Percentiles rank a stretch among this genome's conserved stretches.
phyloP scores from a whole-genome alignment of 352 stramenopile genomes.

The Phytopythium montanum region DNA sequence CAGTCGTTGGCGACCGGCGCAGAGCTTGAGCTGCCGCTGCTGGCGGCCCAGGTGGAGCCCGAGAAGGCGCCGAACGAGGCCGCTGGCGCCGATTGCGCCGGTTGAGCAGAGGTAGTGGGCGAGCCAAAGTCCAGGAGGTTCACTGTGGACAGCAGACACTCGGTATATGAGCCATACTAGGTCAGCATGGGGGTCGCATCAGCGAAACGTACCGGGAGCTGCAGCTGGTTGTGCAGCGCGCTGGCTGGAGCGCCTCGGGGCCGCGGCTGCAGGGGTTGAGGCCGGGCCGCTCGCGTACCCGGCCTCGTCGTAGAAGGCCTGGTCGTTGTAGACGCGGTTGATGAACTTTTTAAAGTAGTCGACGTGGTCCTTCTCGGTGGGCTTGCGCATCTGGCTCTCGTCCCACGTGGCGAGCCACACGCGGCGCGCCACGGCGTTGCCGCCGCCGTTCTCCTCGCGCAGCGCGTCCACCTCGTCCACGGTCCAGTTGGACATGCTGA shows the following conservation, averaged over 20 bases:
- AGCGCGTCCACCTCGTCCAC: constrained; percentile 89
- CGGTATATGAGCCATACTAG: not conserved
- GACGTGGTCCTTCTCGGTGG: constrained; percentile 65
- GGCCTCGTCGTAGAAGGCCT: constrained; percentile 67
- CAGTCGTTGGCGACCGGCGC: constrained; percentile 15
- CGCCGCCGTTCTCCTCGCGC: constrained; percentile 78
- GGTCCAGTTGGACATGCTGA: constrained; percentile 95
- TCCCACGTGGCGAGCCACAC: constrained; percentile 90
- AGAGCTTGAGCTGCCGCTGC: constrained; percentile 7
- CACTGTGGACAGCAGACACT: constrained; percentile 10
- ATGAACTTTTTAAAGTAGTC: constrained; percentile 88
- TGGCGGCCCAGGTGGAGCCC: constrained; percentile 4
- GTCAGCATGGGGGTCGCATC: not conserved
- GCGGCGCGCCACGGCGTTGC: constrained; percentile 78
- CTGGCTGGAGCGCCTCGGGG: constrained; percentile 4
- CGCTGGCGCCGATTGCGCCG: not conserved
- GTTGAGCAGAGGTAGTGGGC: constrained; percentile 21
- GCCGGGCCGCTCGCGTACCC: constrained; percentile 6
- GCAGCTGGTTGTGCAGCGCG: constrained; percentile 1
- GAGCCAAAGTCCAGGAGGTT: constrained; percentile 64
- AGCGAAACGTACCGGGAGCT: not conserved
- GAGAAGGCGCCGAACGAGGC: constrained; percentile 43
- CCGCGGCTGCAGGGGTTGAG: no score
- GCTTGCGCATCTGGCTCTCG: constrained; percentile 63
- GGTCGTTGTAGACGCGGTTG: constrained; percentile 81